These are phyloP conservation scores for Coffea humblotiana DNA, from an alignment of 305 asterid genomes.

Conservation along the genomic window DNA sequence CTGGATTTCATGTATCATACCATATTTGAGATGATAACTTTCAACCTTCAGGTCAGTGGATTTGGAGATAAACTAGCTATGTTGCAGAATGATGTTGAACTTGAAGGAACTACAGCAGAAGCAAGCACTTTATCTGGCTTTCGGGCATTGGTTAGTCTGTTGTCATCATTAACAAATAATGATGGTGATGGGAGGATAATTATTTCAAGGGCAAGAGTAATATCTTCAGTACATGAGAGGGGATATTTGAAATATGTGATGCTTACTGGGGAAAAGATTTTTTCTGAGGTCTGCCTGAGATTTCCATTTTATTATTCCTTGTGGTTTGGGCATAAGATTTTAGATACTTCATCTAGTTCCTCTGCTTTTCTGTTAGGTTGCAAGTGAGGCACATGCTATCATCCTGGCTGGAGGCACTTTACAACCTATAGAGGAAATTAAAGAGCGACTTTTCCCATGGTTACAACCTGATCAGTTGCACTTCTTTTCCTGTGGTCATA, in stretches of 20 bases:
- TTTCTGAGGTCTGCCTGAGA: slow-evolving; percentile 70
- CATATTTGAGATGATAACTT: slow-evolving; percentile 18
- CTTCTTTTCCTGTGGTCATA: slow-evolving; percentile 90
- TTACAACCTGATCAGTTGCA: slow-evolving; percentile 50
- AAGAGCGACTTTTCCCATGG: slow-evolving; percentile 84
- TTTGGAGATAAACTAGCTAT: slow-evolving; percentile 66
- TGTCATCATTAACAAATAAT: slow-evolving; percentile 69
- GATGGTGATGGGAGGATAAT: slow-evolving; percentile 83
- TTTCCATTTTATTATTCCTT: background rate
- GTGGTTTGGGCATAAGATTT: slow-evolving; percentile 13
- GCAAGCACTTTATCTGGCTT: slow-evolving; percentile 81
- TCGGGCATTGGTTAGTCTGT: slow-evolving; percentile 62
- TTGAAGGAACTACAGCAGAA: slow-evolving; percentile 37
- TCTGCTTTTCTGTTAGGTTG: slow-evolving; percentile 42
- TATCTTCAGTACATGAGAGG: slow-evolving; percentile 49
- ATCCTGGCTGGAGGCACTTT: slow-evolving; percentile 95
- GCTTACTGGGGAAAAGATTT: slow-evolving; percentile 96
- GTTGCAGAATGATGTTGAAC: slow-evolving; percentile 33
- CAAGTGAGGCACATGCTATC: slow-evolving; percentile 80
- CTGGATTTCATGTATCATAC: slow-evolving; percentile 5
- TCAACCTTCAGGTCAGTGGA: slow-evolving; percentile 67
- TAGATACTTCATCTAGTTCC: slow-evolving; percentile 13
- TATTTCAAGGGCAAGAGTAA: slow-evolving; percentile 52
- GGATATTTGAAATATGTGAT: slow-evolving; percentile 86
- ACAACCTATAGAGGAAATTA: slow-evolving; percentile 95